Percentiles rank a stretch among this genome's conserved stretches.
Evolutionary conservation across 164 flowering plant species (phyloP).

Genomic region (Tetrastigma voinierianum): DNA sequence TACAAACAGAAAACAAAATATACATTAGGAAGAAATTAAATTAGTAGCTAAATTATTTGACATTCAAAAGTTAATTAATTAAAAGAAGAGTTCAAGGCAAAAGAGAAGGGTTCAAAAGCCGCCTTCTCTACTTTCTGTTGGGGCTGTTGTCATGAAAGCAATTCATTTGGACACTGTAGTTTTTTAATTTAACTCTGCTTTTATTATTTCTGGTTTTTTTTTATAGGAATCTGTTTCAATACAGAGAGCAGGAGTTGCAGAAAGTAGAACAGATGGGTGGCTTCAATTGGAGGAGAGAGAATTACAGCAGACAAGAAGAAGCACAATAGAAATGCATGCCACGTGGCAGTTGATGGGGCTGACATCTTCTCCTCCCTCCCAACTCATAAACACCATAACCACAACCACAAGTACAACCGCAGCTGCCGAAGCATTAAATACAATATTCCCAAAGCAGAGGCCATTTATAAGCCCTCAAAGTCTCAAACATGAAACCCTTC

Average conservation of each 20-base stretch:
- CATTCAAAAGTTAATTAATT: neutral
- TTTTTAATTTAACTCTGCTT: neutral
- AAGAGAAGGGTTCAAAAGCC: conserved; percentile 9
- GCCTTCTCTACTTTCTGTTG: conserved; percentile 17
- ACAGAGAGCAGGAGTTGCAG: conserved; percentile 8
- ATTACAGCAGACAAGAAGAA: conserved; percentile 8
- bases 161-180: conserved; percentile 6
- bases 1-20: neutral
- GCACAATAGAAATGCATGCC: neutral
- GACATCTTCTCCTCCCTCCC: neutral
- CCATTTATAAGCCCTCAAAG: neutral
- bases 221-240: conserved; percentile 15
- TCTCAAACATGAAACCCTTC: conserved; percentile 13
- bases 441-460: neutral
- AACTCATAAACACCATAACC: neutral
- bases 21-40: neutral
- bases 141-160: conserved; percentile 17
- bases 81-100: neutral
- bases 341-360: conserved; percentile 4
- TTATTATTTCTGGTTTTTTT: conserved; percentile 1
- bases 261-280: conserved; percentile 5
- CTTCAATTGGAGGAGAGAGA: conserved; percentile 12
- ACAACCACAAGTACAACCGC: conserved; percentile 1
- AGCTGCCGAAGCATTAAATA: no score
- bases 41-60: neutral